Conservation (phyloP, 208 protist species). For the Trypanosoma cruzi region DNA sequence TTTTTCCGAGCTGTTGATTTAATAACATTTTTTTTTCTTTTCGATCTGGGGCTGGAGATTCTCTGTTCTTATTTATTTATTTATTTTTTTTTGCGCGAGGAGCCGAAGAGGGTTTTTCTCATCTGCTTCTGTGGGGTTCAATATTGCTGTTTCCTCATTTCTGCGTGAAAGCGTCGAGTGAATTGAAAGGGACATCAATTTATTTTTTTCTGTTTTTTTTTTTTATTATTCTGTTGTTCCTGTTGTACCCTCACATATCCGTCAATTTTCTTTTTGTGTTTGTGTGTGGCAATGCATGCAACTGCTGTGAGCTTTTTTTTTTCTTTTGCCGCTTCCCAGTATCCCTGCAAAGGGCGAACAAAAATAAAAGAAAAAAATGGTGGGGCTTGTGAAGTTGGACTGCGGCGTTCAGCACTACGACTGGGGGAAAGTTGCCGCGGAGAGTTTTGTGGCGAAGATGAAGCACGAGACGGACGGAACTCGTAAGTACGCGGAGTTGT, state of each 20-base stretch:
- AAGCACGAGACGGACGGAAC: conserved; percentile 47
- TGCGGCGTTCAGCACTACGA: conserved; percentile 83
- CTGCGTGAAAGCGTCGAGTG: not conserved
- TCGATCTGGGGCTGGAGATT: too few relatives aligned
- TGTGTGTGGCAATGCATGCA: not conserved
- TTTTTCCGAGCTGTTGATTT: conserved; percentile 1
- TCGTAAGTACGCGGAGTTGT: conserved; percentile 95
- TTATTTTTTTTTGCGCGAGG: conserved; percentile 1
- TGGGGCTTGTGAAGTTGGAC: conserved; percentile 35
- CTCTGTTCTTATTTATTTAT: too few relatives aligned
- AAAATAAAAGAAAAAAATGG: conserved; percentile 5
- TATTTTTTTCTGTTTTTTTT: conserved; percentile 3
- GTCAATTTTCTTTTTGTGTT: not conserved
- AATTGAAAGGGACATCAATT: not conserved
- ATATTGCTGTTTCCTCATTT: not conserved
- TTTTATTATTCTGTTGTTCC: conserved; percentile 4
- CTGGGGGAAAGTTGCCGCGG: conserved; percentile 79
- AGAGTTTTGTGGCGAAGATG: conserved; percentile 87
- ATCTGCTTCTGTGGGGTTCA: not conserved
- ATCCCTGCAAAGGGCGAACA: not conserved
- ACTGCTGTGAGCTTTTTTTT: conserved; percentile 14
- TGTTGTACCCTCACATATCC: not conserved
- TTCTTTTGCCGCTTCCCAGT: not conserved
- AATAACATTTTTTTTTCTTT: too few relatives aligned
- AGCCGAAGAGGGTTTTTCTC: too few relatives aligned